Base-by-base conservation (phyloP, 2,329 filamentous ascomycete genomes). In the Xylaria sp. region DNA sequence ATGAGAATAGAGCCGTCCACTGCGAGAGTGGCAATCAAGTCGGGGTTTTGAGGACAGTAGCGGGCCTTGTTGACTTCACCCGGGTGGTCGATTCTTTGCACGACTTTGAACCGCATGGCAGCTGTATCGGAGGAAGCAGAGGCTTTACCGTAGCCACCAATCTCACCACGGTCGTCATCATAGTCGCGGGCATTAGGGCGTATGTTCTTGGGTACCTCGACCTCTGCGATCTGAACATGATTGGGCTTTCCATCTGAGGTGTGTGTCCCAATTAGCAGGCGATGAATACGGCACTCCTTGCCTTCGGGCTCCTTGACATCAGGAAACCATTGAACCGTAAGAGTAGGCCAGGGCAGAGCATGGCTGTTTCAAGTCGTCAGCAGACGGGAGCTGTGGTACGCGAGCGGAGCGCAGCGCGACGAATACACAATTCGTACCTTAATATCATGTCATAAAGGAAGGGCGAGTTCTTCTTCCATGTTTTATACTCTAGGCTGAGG, bases 381-480 rank as follows among this genome's bases (percentile, higher is more conserved):
- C 25, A 35, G 23, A 46, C 37, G 55, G 42, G 40, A 25, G 19
- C 9, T 19, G 17, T 53, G 25, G 7, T 21, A 12, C 46, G 1
- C 56, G 52, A 45, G 21, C 8, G 11, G 11, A 15, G 66, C 61
- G 23, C 37, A 35, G 2, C n/a, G 58, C n/a, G n/a, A n/a, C n/a
- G n/a, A n/a, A 43, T 12, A 50, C 63, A 58, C 21, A 17, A 14
- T 15, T 57, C 68, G 69, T 78, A 89, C 88, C 89, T 94, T 67
- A 98, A 84, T 69, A 99, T 95, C 88, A 97, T 92, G 77, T 99
- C 95, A 78, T 99, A 99, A 71, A 99, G 90, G 75, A 98, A 98
- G 3, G 95, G 94, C 68, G 92, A 92, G 79, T 99, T 99, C 84
- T 99, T 99, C 85, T 99, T 99, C 95, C 95, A 99, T 69, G 94